Percentiles rank a stretch among this genome's conserved stretches.
Conservation (phyloP, 2,329 filamentous ascomycete genomes). For the Exserohilum turcica region DNA sequence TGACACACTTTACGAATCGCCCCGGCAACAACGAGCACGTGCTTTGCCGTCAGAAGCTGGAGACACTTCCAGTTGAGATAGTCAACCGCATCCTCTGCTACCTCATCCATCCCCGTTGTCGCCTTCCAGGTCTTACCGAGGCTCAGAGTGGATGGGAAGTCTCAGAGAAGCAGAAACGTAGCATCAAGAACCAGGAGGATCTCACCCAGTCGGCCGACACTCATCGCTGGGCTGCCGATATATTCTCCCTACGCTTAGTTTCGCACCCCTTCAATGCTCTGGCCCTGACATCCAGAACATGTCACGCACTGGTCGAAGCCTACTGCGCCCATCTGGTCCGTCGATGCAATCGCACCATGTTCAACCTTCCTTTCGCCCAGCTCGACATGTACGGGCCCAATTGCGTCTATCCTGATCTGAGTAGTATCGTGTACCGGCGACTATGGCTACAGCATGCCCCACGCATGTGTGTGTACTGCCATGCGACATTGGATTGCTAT, state of each 20-base stretch:
- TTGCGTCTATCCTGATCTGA: conserved; percentile 34
- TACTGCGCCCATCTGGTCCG: conserved; percentile 36
- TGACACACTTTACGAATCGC: background rate
- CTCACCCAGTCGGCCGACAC: conserved; percentile 29
- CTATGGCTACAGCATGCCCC: conserved; percentile 41
- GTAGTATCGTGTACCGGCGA: conserved; percentile 35
- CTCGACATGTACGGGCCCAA: conserved; percentile 25
- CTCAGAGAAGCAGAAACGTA: conserved; percentile 19
- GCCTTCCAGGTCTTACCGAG: conserved; percentile 38
- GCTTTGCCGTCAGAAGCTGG: conserved; percentile 22
- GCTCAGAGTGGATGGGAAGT: conserved; percentile 31
- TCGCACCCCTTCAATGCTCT: conserved; percentile 38
- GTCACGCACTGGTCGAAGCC: conserved; percentile 28
- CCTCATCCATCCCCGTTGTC: conserved; percentile 35
- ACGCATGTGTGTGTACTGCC: conserved; percentile 36
- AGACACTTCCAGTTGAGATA: conserved; percentile 37
- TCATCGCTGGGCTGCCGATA: conserved; percentile 34
- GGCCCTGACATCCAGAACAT: conserved; percentile 30
- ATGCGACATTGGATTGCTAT: conserved; percentile 28
- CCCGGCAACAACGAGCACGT: background rate
- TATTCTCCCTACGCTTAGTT: conserved; percentile 31
- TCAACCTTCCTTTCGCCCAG: conserved; percentile 37
- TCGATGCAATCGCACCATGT: conserved; percentile 28
- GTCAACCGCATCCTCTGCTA: conserved; percentile 35
- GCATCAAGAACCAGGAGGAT: conserved; percentile 29